Evolutionary conservation across 306 rosid species (phyloP).

Genomic region (Inga oerstediana): DNA sequence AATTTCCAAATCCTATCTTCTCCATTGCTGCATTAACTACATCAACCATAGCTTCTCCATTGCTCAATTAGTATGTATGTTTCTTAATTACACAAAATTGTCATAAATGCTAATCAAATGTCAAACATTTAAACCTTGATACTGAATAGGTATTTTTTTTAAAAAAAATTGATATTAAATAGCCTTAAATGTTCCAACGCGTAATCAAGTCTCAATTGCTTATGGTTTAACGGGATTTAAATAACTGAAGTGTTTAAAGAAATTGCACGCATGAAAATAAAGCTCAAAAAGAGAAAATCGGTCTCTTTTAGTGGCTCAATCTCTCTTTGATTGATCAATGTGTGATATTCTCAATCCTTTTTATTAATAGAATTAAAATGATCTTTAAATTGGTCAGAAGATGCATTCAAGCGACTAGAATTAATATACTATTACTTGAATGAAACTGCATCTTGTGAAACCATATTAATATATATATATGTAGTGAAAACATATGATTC

Average conservation of each 20-base stretch:
- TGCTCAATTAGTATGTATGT: background rate
- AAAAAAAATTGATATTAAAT: too few relatives aligned
- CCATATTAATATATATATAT: too few relatives aligned
- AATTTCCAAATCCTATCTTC: background rate
- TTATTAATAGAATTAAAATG: background rate
- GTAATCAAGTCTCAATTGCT: background rate
- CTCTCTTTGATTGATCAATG: background rate
- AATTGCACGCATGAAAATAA: too few relatives aligned
- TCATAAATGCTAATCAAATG: background rate
- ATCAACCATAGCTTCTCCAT: constrained; percentile 8
- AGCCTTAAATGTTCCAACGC: background rate
- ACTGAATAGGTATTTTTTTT: too few relatives aligned
- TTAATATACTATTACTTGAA: too few relatives aligned
- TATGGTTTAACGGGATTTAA: too few relatives aligned
- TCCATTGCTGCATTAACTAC: background rate
- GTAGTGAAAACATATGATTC: too few relatives aligned
- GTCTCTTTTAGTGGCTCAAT: background rate
- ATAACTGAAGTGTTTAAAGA: too few relatives aligned
- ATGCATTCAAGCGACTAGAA: too few relatives aligned
- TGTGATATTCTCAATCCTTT: background rate
- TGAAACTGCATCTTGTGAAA: background rate
- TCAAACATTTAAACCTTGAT: background rate
- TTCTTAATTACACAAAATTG: background rate
- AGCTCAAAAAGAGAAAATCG: background rate
- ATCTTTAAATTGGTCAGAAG: background rate